Evolutionary conservation across 306 rosid species (phyloP), one percentile per base, ranked within the genome.

Genomic region (Aeschynomene evenia): DNA sequence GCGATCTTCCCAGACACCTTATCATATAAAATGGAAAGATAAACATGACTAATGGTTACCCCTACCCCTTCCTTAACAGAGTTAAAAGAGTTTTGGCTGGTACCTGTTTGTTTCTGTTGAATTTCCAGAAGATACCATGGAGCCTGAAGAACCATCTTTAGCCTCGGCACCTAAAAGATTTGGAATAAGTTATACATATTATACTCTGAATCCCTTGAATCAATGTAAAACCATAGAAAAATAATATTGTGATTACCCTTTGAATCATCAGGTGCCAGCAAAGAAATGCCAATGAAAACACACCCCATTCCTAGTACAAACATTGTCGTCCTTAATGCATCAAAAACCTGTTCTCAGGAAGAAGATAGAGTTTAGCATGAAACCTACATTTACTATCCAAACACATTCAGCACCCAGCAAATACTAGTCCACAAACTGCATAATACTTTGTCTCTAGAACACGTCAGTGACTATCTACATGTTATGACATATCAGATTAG

Each of bases 221-320:
- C 33, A 54, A 3, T 22, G 39, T 31, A 50, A 51, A 70, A 67
- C 42, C 48, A 65, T 68, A 23, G n/a, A 24, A 70, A 66, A 2
- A 62, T 66, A 76, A 40, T 26, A 43, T 50, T 49, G 63, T 70
- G 73, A 36, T 40, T 81, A 94, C 99, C 99, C 87, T 85, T 94
- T 9, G 96, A 48, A 21, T 94, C 99, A 72, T 94, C 99, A 28
- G 99, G 99, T 51, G 99, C 99, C 78, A 94, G 84, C 78, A 94
- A 84, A 70, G 95, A 87, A 83, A 94, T 94, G 80, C 99, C 99
- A 72, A 87, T 51, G 29, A 94, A 94, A 75, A 94, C 99, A 33
- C 87, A 94, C 83, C 82, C 64, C 95, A 91, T 83, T 61, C 99
- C 99, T 24, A 91, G 81, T 76, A 91, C 58, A 79, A 94, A 94